Conservation (phyloP, 208 protist genomes). For the Angomonas desouzai region DNA sequence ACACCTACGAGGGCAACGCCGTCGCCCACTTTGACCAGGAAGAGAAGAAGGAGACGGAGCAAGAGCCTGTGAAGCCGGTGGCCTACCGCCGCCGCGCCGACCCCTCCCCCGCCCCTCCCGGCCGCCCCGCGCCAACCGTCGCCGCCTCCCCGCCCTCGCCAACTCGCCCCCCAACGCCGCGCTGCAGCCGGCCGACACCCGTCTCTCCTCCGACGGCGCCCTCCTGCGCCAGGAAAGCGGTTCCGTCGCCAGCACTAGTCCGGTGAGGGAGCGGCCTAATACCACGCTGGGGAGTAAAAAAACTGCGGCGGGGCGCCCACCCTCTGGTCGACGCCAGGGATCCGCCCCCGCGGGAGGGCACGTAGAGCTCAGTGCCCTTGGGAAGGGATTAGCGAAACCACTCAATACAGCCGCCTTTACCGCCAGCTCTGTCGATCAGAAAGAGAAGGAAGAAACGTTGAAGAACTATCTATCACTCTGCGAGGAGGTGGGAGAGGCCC, state of each 20-base stretch:
- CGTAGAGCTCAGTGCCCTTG: neutral
- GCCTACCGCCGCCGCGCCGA: conserved; percentile 18
- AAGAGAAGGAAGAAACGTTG: conserved; percentile 34
- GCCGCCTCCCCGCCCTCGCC: conserved; percentile 12
- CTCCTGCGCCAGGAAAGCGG: neutral
- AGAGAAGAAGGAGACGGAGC: neutral
- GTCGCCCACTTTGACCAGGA: neutral
- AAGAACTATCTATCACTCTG: conserved; percentile 49
- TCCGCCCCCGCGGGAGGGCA: conserved; percentile 7
- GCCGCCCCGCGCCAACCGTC: conserved; percentile 26
- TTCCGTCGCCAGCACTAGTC: conserved; percentile 5
- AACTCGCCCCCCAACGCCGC: conserved; percentile 11
- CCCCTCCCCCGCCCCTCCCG: conserved; percentile 49
- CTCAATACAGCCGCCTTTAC: conserved; percentile 3
- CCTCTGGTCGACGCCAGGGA: conserved; percentile 9
- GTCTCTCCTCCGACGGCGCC: neutral
- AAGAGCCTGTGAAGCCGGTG: neutral
- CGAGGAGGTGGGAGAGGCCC: conserved; percentile 44
- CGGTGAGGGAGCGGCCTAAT: neutral
- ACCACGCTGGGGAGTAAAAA: neutral
- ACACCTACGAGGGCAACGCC: neutral
- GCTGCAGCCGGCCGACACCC: conserved; percentile 1
- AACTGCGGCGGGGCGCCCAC: conserved; percentile 2
- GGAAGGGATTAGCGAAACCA: neutral
- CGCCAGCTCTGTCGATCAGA: conserved; percentile 9